Evolutionary conservation across 1,284 basidiomycete species (phyloP).

Genomic region (Stereum hirsutum): DNA sequence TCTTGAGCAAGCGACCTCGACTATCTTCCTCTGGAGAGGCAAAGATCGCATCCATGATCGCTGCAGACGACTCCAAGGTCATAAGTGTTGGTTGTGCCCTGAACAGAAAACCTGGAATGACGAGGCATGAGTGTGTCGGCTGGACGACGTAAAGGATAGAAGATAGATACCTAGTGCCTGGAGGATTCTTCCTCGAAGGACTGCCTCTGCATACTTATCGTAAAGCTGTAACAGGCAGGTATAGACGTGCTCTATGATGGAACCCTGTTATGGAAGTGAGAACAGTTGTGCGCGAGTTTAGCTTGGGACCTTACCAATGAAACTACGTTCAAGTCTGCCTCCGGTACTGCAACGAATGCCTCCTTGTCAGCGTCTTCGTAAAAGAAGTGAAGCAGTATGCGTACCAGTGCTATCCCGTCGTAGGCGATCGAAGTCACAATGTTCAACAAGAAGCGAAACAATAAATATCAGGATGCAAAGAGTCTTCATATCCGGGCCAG

Average conservation of each 20-base stretch:
- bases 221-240: constrained; percentile 63
- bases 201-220: constrained; percentile 43
- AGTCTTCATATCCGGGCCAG: constrained; percentile 28
- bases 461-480: constrained; percentile 71
- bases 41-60: constrained; percentile 89
- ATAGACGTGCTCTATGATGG: constrained; percentile 81
- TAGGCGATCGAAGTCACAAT: constrained; percentile 80
- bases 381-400: constrained; percentile 7
- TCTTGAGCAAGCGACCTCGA: constrained; percentile 68
- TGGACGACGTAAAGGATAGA: background rate
- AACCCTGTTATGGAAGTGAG: constrained; percentile 32
- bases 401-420: constrained; percentile 49
- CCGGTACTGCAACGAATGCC: constrained; percentile 31
- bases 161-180: constrained; percentile 68
- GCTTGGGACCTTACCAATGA: constrained; percentile 35
- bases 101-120: constrained; percentile 75
- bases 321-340: constrained; percentile 50
- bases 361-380: background rate
- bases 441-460: constrained; percentile 76
- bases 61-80: constrained; percentile 65
- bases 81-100: constrained; percentile 88
- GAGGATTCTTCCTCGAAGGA: constrained; percentile 56
- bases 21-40: constrained; percentile 60
- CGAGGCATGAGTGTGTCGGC: constrained; percentile 2
- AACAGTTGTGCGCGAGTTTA: constrained; percentile 3